phyloP scores from a whole-genome alignment of 768 basidiomycete genomes.

The Xerocomellus dryophilus region DNA sequence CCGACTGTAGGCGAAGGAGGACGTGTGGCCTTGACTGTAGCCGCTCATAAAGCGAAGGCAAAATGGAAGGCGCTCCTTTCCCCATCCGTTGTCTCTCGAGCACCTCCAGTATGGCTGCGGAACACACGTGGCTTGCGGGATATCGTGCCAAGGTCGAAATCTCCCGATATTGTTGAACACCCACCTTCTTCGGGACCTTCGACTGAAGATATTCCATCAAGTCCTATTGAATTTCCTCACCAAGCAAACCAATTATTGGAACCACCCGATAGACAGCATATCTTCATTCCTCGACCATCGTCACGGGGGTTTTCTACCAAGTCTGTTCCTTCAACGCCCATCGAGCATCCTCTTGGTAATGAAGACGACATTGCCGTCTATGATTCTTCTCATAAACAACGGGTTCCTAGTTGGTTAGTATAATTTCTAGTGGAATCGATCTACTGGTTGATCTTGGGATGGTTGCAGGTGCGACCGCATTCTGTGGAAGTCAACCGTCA shows the following conservation, averaged over 20 bases:
- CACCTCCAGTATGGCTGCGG: constrained; percentile 31
- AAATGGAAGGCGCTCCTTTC: constrained; percentile 52
- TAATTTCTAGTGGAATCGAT: not conserved
- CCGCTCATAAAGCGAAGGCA: constrained; percentile 54
- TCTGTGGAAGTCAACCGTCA: constrained; percentile 72
- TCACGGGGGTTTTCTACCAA: constrained; percentile 31
- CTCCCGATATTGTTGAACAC: constrained; percentile 26
- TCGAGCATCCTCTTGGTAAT: constrained; percentile 37
- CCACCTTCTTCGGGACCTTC: constrained; percentile 26
- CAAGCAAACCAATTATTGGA: constrained; percentile 16
- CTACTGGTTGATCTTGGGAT: constrained; percentile 3
- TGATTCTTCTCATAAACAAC: constrained; percentile 76
- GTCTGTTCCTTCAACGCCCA: constrained; percentile 28
- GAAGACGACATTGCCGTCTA: constrained; percentile 64
- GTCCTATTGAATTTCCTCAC: constrained; percentile 16
- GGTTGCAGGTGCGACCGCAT: constrained; percentile 77
- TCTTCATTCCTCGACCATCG: constrained; percentile 24
- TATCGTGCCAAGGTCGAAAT: constrained; percentile 10
- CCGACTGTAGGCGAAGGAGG: constrained; percentile 31
- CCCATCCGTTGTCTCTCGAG: constrained; percentile 30
- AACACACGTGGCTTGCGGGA: constrained; percentile 23
- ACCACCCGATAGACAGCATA: constrained; percentile 18
- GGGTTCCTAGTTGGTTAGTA: constrained; percentile 80
- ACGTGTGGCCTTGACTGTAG: constrained; percentile 38
- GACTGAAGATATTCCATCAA: constrained; percentile 23